Evolutionary conservation across 148 eudicot genomes (phyloP).

Genomic region (Diospyros kaki): DNA sequence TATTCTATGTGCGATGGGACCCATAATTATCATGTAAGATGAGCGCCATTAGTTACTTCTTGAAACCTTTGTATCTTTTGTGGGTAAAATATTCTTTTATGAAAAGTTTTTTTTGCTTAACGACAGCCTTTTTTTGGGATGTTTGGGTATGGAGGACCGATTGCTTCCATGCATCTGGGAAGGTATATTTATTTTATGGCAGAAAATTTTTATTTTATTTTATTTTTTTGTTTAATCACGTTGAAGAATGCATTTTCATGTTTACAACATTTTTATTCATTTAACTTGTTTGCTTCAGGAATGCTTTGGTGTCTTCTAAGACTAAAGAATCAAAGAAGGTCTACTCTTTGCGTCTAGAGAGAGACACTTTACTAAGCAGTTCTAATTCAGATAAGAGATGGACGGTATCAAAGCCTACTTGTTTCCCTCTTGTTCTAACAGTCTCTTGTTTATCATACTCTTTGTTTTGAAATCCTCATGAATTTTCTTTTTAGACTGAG

Average conservation of each 20-base stretch:
- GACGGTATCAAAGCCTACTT: conserved; percentile 41
- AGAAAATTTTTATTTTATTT: neutral
- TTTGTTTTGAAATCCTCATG: neutral
- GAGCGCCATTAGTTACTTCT: neutral
- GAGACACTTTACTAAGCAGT: conserved; percentile 49
- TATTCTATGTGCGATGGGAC: neutral
- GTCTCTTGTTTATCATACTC: neutral
- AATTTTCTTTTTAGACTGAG: conserved; percentile 34
- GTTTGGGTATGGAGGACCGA: conserved; percentile 84
- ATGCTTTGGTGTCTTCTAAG: conserved; percentile 57
- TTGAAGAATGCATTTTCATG: neutral
- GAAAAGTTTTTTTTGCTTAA: neutral
- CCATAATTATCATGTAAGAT: neutral
- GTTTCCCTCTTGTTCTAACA: conserved; percentile 1
- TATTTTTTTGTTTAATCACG: too few species aligned
- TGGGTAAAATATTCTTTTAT: neutral
- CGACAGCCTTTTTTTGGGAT: conserved; percentile 83
- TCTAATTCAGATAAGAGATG: conserved; percentile 43
- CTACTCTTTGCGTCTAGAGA: conserved; percentile 43
- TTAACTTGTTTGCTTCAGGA: conserved; percentile 26
- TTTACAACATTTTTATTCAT: neutral
- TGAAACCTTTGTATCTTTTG: neutral
- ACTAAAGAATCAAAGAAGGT: conserved; percentile 55
- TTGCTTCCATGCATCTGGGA: conserved; percentile 77
- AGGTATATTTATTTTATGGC: conserved; percentile 32